These are phyloP conservation scores for Shiraia sp. DNA, from an alignment of 2,329 filamentous ascomycete genomes.

Conservation along the genomic window DNA sequence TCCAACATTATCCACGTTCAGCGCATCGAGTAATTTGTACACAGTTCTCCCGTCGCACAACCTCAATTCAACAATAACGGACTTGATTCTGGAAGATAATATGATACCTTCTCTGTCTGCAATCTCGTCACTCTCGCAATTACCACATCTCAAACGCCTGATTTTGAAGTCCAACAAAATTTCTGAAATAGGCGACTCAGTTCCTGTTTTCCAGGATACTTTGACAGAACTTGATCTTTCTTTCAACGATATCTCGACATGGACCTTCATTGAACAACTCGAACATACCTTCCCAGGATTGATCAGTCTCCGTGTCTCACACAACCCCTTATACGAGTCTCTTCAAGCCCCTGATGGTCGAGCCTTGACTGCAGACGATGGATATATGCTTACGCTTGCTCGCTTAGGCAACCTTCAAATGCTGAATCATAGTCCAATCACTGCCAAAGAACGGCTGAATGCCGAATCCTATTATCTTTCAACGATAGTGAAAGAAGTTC, in stretches of 20 bases:
- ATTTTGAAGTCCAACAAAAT: conserved; percentile 78
- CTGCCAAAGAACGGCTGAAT: conserved; percentile 74
- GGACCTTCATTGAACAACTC: conserved; percentile 75
- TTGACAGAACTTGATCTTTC: conserved; percentile 50
- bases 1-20: conserved; percentile 57
- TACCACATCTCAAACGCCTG: conserved; percentile 56
- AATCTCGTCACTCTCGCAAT: conserved; percentile 62
- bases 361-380: conserved; percentile 68
- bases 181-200: conserved; percentile 39
- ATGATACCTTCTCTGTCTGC: conserved; percentile 64
- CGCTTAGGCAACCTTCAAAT: conserved; percentile 69
- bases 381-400: conserved; percentile 85
- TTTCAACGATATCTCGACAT: conserved; percentile 57
- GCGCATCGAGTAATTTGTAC: conserved; percentile 47
- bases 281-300: conserved; percentile 72
- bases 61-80: conserved; percentile 60
- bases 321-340: conserved; percentile 80
- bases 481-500: conserved; percentile 76
- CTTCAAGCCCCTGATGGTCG: conserved; percentile 49
- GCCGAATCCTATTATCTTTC: conserved; percentile 94
- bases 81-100: conserved; percentile 74
- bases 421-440: conserved; percentile 74
- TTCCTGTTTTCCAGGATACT: conserved; percentile 33
- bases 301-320: conserved; percentile 73
- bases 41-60: conserved; percentile 33